These are phyloP conservation scores for Pseudogymnoascus sp. DNA, from an alignment of 2,329 filamentous ascomycete species.

Conservation along the genomic window DNA sequence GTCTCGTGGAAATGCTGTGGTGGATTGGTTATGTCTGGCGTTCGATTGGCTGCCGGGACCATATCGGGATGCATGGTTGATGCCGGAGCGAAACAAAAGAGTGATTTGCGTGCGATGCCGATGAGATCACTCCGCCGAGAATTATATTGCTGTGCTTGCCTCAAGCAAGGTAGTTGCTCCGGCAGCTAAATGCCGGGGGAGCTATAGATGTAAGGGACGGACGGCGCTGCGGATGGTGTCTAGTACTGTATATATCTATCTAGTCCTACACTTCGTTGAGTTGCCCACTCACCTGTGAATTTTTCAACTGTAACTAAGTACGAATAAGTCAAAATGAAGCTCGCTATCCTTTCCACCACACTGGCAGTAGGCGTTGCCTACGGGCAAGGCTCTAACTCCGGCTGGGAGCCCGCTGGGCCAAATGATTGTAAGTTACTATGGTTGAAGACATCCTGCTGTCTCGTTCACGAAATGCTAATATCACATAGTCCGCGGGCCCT, in stretches of 20 bases:
- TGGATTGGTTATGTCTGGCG: not conserved
- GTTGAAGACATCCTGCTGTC: not conserved
- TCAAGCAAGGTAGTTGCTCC: not conserved
- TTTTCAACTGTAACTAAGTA: not conserved
- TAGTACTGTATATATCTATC: not conserved
- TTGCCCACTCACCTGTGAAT: not conserved
- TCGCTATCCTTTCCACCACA: not conserved
- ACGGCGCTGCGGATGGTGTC: not conserved
- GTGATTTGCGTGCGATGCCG: not conserved
- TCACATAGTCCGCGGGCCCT: conserved; percentile 27
- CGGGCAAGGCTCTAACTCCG: not conserved
- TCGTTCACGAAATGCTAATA: conserved; percentile 5
- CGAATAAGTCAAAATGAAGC: not conserved
- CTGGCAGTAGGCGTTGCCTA: not conserved
- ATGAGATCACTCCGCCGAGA: not conserved
- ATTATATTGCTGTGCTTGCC: not conserved
- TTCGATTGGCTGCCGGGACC: not conserved
- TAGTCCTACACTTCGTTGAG: not conserved
- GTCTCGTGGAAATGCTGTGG: not conserved
- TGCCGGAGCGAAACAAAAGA: not conserved
- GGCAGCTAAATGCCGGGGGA: not conserved
- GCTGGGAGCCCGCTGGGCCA: conserved; percentile 13
- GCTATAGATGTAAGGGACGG: not conserved
- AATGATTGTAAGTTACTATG: conserved; percentile 11
- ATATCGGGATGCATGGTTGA: not conserved